Percentiles rank a stretch among this genome's conserved stretches.
Conservation (phyloP, 805 yeast species). For the Barnettozyma sucrosica region DNA sequence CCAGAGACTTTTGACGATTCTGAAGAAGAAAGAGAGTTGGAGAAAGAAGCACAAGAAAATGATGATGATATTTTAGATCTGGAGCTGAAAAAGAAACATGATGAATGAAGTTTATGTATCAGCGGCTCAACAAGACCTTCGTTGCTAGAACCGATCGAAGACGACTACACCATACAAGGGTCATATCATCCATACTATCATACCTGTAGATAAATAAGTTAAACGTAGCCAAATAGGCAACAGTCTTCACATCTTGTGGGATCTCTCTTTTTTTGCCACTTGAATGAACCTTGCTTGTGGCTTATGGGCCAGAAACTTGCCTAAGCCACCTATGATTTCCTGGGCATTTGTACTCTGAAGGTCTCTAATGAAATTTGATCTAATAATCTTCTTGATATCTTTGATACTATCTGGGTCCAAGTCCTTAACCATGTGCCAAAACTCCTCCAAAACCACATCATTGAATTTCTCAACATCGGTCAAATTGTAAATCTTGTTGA, state of each 20-base stretch:
- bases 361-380: conserved; percentile 24
- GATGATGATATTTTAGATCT: conserved; percentile 1
- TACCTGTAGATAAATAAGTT: no score
- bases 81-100: conserved; percentile 6
- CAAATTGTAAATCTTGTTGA: conserved; percentile 50
- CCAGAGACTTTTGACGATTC: conserved; percentile 20
- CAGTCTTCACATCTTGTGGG: conserved; percentile 49
- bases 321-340: conserved; percentile 66
- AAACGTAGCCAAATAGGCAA: no score
- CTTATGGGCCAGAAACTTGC: conserved; percentile 63
- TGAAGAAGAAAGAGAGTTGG: conserved; percentile 22
- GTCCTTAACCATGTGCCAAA: conserved; percentile 29
- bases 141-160: no score
- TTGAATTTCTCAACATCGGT: conserved; percentile 43
- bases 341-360: conserved; percentile 49
- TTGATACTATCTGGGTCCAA: conserved; percentile 37
- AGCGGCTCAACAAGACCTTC: no score
- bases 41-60: neutral
- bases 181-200: no score
- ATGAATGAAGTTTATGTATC: neutral
- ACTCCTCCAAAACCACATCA: conserved; percentile 34
- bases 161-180: no score
- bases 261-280: conserved; percentile 46
- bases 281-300: conserved; percentile 65
- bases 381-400: conserved; percentile 39